Evolutionary conservation across 78 protist species (phyloP).

Genomic region (Polysphondylium violaceum): DNA sequence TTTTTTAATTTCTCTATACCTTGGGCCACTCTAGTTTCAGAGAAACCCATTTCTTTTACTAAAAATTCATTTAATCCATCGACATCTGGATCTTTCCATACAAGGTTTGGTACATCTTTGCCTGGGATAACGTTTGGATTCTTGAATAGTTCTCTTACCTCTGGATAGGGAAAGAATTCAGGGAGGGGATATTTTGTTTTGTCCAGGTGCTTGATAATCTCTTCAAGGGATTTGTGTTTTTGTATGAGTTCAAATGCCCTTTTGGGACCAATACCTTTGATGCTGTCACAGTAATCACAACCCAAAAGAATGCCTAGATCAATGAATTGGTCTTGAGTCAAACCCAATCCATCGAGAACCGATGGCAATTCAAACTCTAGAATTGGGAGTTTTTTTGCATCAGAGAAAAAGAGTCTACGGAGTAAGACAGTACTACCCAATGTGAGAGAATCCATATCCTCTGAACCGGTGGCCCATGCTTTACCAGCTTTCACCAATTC

Average conservation of each 20-base stretch:
- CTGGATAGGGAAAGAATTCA: constrained; percentile 82
- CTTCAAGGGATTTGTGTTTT: constrained; percentile 85
- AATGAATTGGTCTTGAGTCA: constrained; percentile 94
- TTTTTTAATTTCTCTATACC: constrained; percentile 84
- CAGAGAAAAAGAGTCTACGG: constrained; percentile 91
- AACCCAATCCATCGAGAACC: constrained; percentile 84
- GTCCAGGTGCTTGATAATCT: constrained; percentile 83
- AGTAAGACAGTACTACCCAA: constrained; percentile 88
- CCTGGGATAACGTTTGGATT: constrained; percentile 85
- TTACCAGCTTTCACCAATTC: constrained; percentile 85
- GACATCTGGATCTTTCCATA: constrained; percentile 92
- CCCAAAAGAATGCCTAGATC: constrained; percentile 98
- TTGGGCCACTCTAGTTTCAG: constrained; percentile 46
- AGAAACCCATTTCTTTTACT: constrained; percentile 90
- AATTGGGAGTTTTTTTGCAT: constrained; percentile 92
- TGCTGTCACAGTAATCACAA: constrained; percentile 95
- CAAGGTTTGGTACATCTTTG: constrained; percentile 29
- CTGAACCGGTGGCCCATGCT: constrained; percentile 95
- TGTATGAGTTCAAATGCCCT: constrained; percentile 82
- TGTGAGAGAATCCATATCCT: constrained; percentile 99
- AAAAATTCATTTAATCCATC: constrained; percentile 89
- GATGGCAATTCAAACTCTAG: constrained; percentile 83
- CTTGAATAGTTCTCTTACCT: constrained; percentile 89
- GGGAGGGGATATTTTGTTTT: constrained; percentile 84
- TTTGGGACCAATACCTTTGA: constrained; percentile 94